Evolutionary conservation across 352 stramenopile genomes (phyloP), one percentile per base, ranked within the genome.

Genomic region (Phytophthora fragariaefolia): DNA sequence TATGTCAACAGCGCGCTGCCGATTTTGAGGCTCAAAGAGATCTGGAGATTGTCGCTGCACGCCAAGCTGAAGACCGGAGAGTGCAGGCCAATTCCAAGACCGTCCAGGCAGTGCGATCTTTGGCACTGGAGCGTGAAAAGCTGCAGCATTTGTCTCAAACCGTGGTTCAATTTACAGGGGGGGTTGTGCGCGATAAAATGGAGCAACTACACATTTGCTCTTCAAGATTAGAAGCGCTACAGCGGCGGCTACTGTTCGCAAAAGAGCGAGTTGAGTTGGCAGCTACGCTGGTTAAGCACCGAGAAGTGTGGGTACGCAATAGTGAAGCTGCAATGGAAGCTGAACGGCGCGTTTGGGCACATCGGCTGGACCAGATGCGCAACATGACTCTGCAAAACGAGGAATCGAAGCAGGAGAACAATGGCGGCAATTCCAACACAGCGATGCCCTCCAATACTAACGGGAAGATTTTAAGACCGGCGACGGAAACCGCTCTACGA

Each of bases 21-120:
- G 85, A 93, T 64, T 68, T 72, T n/a, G 58, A 81, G 38, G 83
- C 85, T n/a, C 82, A 91, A 51, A 79, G 82, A 10, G 78, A 92
- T 57, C 34, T 90, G 46, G 75, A 88, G 40, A 63, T 74, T 24
- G 73, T 86, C 13, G 67, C 68, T 27, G 53, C 51, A 0, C 64
- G 70, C 9, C 57, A 89, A 40, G 43, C 66, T 6, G 63, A 79
- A 47, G 49, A 65, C 6, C 56, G 76, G 13, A 53, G 68, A 43
- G 34, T 66, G 2, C 49, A 61, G 8, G 74, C 80, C 0, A 72
- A 86, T 12, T 32, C 10, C 3, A 93, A 90, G 63, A 64, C 75
- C 0, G 67, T 90, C 1, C 62, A 76, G 7, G 74, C 80, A 4
- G 81, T 91, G 20, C 69, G 76, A 27, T 75, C 71, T n/a, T 72